Base-by-base conservation (phyloP, 2,329 filamentous ascomycete species). In the Ophiostoma ips region DNA sequence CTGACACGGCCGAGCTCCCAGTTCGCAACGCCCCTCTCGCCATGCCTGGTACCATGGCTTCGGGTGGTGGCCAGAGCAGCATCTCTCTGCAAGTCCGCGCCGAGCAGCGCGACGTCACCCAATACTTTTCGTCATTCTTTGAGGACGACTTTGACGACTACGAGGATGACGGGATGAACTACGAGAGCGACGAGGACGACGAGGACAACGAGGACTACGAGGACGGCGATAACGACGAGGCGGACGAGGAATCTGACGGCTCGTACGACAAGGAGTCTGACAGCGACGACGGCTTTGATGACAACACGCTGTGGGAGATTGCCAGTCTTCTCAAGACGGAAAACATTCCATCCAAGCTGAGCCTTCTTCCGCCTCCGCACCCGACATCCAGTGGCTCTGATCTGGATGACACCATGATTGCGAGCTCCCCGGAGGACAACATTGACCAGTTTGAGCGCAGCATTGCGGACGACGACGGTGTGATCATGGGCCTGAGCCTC, bases 261-360 rank as follows among this genome's bases (percentile, higher is more conserved):
- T 58, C 55, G 15, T 64, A 65, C 46, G 62, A 52, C 57, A 59
- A 57, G 16, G 57, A 56, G 12, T 31, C 28, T 34, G 43, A 45
- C 11, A 69, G 66, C 43, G 73, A 71, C 35, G 73, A 75, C 47
- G 71, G 69, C 19, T 79, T 81, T 55, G 77, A 81, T 53, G 77
- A 81, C 63, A 72, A 66, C 10, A 81, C 76, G 1, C 64, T 81
- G 24, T 80, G 76, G 74, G 77, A 81, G 59, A 81, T 82, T 62
- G 77, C 77, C 52, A 77, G 67, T 53, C 65, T 81, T 37, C 65
- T 81, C 11, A 71, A 73, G 60, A 67, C 71, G 2, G 69, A 72
- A 50, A 61, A 71, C 46, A 62, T 78, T 5, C 73, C 75, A 3
- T 73, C 74, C 12, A 72, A 67, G 55, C 59, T 71, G 38, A 78